These are phyloP conservation scores for Schwanniomyces pseudopolymorphus DNA, from an alignment of 805 yeast species.

Conservation along the genomic window DNA sequence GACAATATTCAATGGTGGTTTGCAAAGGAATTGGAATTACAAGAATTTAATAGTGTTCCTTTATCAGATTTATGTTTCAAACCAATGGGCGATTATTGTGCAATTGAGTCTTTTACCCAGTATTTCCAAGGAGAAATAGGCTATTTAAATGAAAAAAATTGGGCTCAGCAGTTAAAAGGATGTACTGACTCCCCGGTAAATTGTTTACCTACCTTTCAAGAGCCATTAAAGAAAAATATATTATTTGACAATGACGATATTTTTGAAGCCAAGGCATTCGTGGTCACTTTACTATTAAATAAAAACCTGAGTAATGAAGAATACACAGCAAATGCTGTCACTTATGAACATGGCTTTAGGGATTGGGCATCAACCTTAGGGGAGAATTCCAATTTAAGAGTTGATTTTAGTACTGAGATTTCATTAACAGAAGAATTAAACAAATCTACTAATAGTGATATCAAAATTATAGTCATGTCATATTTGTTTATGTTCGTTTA, in stretches of 20 bases:
- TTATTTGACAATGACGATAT: slow-evolving; percentile 57
- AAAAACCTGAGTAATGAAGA: slow-evolving; percentile 46
- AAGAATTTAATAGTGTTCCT: slow-evolving; percentile 25
- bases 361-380: slow-evolving; percentile 45
- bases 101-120: slow-evolving; percentile 84
- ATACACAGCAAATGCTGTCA: slow-evolving; percentile 38
- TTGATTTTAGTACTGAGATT: slow-evolving; percentile 78
- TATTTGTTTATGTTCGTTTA: slow-evolving; percentile 85
- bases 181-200: slow-evolving; percentile 84
- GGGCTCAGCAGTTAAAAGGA: slow-evolving; percentile 52
- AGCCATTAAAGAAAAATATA: slow-evolving; percentile 73
- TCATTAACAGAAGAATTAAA: slow-evolving; percentile 84
- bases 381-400: slow-evolving; percentile 47
- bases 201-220: slow-evolving; percentile 88
- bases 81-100: slow-evolving; percentile 78
- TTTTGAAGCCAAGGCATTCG: slow-evolving; percentile 66
- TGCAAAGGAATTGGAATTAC: slow-evolving; percentile 59
- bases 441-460: slow-evolving; percentile 78
- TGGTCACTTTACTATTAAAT: slow-evolving; percentile 68
- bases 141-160: slow-evolving; percentile 48
- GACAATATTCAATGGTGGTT: slow-evolving; percentile 86
- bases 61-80: slow-evolving; percentile 77
- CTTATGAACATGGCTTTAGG: slow-evolving; percentile 77
- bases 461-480: slow-evolving; percentile 66
- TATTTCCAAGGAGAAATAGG: slow-evolving; percentile 69